Conservation (phyloP, 2,329 filamentous ascomycete species). For the Fusarium sp. region DNA sequence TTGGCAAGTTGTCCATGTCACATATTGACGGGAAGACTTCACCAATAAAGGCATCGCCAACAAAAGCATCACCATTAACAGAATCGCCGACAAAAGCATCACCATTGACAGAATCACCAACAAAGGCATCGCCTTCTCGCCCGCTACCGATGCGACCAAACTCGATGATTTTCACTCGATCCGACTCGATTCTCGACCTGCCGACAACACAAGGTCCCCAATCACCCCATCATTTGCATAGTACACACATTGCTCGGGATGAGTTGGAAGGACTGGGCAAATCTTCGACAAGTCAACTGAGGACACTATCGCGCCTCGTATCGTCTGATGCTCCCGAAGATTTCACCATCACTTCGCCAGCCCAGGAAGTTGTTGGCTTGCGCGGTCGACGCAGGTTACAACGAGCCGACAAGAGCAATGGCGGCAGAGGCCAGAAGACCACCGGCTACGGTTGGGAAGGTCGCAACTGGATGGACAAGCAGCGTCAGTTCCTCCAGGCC, state of each 20-base stretch:
- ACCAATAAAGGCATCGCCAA: conserved; percentile 11
- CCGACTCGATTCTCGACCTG: conserved; percentile 65
- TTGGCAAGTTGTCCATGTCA: conserved; percentile 68
- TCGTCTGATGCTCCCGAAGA: conserved; percentile 83
- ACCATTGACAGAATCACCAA: too few relatives aligned
- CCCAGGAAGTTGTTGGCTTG: conserved; percentile 89
- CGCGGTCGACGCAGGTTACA: conserved; percentile 88
- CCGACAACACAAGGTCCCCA: conserved; percentile 54
- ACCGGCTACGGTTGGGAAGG: conserved; percentile 81
- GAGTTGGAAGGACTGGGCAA: conserved; percentile 88
- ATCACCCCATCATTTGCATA: conserved; percentile 51
- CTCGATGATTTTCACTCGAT: conserved; percentile 73
- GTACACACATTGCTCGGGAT: conserved; percentile 70
- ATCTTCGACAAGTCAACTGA: conserved; percentile 90
- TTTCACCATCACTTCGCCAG: conserved; percentile 82
- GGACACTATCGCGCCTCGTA: conserved; percentile 87
- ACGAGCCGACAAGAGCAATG: conserved; percentile 71
- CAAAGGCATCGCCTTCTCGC: conserved; percentile 58
- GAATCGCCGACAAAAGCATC: conserved; percentile 15
- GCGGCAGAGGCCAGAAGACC: conserved; percentile 62
- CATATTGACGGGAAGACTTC: conserved; percentile 57
- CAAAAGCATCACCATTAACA: conserved; percentile 6
- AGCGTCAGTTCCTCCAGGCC: conserved; percentile 94
- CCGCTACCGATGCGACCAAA: conserved; percentile 66
- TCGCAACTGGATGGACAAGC: conserved; percentile 98